Evolutionary conservation across 2,329 filamentous ascomycete genomes (phyloP), one percentile per base, ranked within the genome.

Genomic region (Alternaria viburni): DNA sequence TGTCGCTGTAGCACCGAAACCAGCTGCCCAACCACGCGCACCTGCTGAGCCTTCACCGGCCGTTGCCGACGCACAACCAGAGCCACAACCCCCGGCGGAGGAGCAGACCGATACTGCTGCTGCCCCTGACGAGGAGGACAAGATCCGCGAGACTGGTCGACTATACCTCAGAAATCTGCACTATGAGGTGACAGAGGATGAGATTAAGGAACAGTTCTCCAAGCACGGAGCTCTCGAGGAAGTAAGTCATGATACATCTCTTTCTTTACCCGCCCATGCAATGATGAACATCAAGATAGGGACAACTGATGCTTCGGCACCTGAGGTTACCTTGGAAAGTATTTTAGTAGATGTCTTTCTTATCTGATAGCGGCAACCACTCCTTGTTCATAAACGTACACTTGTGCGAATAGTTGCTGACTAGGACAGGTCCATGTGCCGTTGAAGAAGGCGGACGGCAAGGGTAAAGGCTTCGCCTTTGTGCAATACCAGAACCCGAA

Each of bases 331-430:
- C 89, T 90, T 69, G 91, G 90, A 93, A 90, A 93, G 88, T 91
- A 96, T 97, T 96, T 97, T 99, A 97, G 96, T 99, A 99, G 95
- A 98, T 97, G 92, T 93, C 91, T 94, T 90, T 93, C 91, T 86
- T 85, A 87, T 89, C 93, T 96, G 91, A 94, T 83, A 83, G 83
- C 67, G 59, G 70, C 70, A 61, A 70, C 61, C 56, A n/a, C 11
- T 30, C 21, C 41, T 46, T 23, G 19, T 12, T 51, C 7, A 30
- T 13, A 23, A 6, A 25, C 23, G 28, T 44, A 12, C 46, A 15
- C 23, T 21, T 59, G 3, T 9, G 30, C 32, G 58, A 58, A 49
- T 46, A 17, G 17, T 59, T 66, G 62, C 74, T 73, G 72, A 71
- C 68, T 49, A 54, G 36, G n/a, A 28, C 81, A 99, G 96, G 89